These are phyloP conservation scores for Candida boidinii DNA, from an alignment of 805 yeast genomes.

Conservation along the genomic window DNA sequence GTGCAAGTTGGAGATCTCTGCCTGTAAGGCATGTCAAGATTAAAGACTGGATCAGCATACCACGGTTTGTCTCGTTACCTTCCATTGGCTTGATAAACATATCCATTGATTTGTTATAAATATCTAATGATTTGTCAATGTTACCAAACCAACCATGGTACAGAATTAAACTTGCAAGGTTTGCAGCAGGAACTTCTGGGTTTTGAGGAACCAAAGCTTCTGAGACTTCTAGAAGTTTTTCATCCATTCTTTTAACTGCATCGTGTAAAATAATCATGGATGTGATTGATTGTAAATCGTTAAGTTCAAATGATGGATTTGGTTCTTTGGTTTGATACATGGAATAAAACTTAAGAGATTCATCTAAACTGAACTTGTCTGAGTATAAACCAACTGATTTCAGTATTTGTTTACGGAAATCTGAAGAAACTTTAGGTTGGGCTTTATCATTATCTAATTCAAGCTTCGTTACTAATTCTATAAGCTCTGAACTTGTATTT, in stretches of 20 bases:
- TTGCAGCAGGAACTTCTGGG: constrained; percentile 16
- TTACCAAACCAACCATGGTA: constrained; percentile 21
- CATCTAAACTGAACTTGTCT: constrained; percentile 12
- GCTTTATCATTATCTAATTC: constrained; percentile 8
- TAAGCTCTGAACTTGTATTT: constrained; percentile 5
- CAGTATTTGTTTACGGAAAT: constrained; percentile 8
- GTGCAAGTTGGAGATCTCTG: constrained; percentile 23
- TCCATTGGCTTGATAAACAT: constrained; percentile 11
- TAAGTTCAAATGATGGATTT: constrained; percentile 13
- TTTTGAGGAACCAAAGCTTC: constrained; percentile 20
- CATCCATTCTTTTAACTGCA: constrained; percentile 9
- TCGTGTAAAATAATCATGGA: constrained; percentile 17
- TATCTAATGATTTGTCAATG: constrained; percentile 20
- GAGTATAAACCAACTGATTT: constrained; percentile 17
- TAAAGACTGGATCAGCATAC: constrained; percentile 18
- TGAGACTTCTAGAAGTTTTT: constrained; percentile 12
- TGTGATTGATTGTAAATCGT: constrained; percentile 12
- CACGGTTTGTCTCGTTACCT: constrained; percentile 10
- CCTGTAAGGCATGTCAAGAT: constrained; percentile 15
- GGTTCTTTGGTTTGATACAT: constrained; percentile 17
- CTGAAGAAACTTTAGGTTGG: background rate
- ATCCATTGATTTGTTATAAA: constrained; percentile 21
- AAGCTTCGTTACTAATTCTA: constrained; percentile 9
- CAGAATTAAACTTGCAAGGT: constrained; percentile 17
- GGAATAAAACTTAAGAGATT: constrained; percentile 14